Evolutionary conservation across 208 protist species (phyloP).

Genomic region (Wallacemonas rigidus): DNA sequence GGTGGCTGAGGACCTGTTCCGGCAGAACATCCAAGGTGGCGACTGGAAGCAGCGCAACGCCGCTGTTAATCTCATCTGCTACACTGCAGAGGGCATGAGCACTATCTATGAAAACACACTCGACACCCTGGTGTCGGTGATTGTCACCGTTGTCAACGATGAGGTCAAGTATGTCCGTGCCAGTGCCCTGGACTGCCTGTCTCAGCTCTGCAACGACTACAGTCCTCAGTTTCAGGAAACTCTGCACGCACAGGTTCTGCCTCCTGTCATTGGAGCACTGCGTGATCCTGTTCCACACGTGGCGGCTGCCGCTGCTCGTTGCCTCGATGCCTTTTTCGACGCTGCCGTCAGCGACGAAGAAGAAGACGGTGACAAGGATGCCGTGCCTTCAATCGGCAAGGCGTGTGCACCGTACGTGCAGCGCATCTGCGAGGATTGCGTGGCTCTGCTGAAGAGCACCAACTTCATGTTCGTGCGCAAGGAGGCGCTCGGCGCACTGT

Average conservation of each 20-base stretch:
- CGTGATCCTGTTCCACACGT: conserved; percentile 71
- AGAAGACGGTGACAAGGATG: conserved; percentile 47
- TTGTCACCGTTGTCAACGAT: conserved; percentile 58
- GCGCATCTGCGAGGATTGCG: conserved; percentile 56
- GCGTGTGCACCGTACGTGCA: conserved; percentile 62
- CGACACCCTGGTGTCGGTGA: conserved; percentile 43
- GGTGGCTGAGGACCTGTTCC: conserved; percentile 66
- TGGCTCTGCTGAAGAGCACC: conserved; percentile 53
- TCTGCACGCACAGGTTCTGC: conserved; percentile 52
- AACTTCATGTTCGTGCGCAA: conserved; percentile 61
- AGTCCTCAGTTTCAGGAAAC: conserved; percentile 55
- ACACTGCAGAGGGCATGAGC: conserved; percentile 71
- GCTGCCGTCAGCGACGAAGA: conserved; percentile 48
- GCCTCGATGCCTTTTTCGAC: conserved; percentile 81
- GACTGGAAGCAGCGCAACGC: conserved; percentile 81
- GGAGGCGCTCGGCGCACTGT: conserved; percentile 68
- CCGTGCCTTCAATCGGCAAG: conserved; percentile 32
- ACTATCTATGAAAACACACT: conserved; percentile 65
- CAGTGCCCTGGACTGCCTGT: conserved; percentile 67
- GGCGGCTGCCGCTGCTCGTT: conserved; percentile 62
- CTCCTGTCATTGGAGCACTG: conserved; percentile 51
- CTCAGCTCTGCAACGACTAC: conserved; percentile 78
- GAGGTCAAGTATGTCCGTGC: conserved; percentile 82
- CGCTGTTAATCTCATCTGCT: conserved; percentile 73
- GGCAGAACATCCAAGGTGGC: conserved; percentile 60